Evolutionary conservation across 441 rosid species (phyloP), one percentile per base, ranked within the genome.

Genomic region (Manihot esculenta): DNA sequence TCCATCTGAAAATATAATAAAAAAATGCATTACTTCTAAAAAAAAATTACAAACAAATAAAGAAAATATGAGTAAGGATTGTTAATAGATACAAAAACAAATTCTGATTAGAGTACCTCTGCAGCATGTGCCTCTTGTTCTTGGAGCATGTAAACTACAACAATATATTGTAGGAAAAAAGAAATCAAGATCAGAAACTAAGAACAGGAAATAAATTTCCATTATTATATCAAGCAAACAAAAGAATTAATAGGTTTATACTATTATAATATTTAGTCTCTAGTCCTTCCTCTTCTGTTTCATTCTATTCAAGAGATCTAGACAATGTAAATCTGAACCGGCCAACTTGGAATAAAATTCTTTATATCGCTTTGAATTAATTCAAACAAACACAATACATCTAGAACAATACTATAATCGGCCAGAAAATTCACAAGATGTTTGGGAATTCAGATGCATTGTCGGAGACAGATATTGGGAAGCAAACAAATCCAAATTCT

Each of bases 111-210:
- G 21, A 64, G 50, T 85, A 94, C 97, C 99, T 92, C 96, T 68
- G 92, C 96, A 78, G 99, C 97, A 78, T 79, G 85, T 54, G 77
- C 97, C 70, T 94, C 96, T 72, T 88, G 97, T 57, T 94, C 97
- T 80, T 88, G 97, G 72, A 94, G 84, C 94, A 85, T 86, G 78
- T 77, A 90, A 72, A 84, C 97, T 94, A 69, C 76, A 75, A 68
- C 53, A 72, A 71, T 7, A 17, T 9, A 14, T 50, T 71, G 51
- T 71, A 60, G 11, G 54, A 23, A 38, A 62, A 63, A 38, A 72
- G 64, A 70, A 64, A 44, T 69, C 60, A 64, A 61, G 62, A 69
- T 24, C 44, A 62, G 17, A 58, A 20, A 65, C 70, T 54, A 17
- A 10, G 17, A 13, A 20, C 13, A 0, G 13, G 18, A 9, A 12